Percentiles rank a stretch among this genome's conserved stretches.
These are phyloP conservation scores for Lonicera japonica DNA, from an alignment of 129 eudicot genomes.

Conservation along the genomic window DNA sequence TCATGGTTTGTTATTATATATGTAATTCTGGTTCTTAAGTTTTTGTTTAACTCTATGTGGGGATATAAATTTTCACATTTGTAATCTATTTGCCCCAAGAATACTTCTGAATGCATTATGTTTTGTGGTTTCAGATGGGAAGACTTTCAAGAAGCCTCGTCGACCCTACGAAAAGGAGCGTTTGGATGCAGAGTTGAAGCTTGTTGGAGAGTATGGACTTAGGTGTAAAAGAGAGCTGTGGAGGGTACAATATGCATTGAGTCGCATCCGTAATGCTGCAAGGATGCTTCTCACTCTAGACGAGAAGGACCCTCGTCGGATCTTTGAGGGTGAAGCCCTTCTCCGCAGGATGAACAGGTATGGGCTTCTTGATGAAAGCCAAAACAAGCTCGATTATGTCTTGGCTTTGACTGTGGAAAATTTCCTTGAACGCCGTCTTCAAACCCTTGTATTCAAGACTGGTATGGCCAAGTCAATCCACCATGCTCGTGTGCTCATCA, in stretches of 20 bases:
- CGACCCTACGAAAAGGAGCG: slow-evolving; percentile 39
- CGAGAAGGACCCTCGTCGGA: slow-evolving; percentile 26
- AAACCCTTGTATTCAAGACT: slow-evolving; percentile 26
- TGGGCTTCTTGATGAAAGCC: slow-evolving; percentile 32
- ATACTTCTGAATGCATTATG: slow-evolving; percentile 5
- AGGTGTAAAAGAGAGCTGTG: slow-evolving; percentile 34
- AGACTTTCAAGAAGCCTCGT: slow-evolving; percentile 38
- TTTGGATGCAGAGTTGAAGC: slow-evolving; percentile 26
- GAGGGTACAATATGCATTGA: slow-evolving; percentile 33
- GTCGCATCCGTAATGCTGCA: slow-evolving; percentile 37
- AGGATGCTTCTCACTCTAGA: slow-evolving; percentile 23
- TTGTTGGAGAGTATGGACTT: slow-evolving; percentile 30
- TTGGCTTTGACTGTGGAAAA: slow-evolving; percentile 39
- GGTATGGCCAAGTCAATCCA: slow-evolving; percentile 31
- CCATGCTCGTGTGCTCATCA: slow-evolving; percentile 35
- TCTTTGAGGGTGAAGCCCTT: slow-evolving; percentile 38
- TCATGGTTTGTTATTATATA: background rate
- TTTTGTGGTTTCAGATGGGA: slow-evolving; percentile 17
- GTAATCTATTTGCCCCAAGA: background rate
- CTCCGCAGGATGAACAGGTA: slow-evolving; percentile 32
- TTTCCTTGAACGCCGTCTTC: slow-evolving; percentile 33
- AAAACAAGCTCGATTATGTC: slow-evolving; percentile 35
- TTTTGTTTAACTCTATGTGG: background rate
- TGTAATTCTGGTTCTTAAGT: background rate
- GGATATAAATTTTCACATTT: background rate